A percentile compares a stretch with the other conserved stretches of the same genome.
These are phyloP conservation scores for Thelonectria rubi DNA, from an alignment of 2,329 filamentous ascomycete genomes.

Conservation along the genomic window DNA sequence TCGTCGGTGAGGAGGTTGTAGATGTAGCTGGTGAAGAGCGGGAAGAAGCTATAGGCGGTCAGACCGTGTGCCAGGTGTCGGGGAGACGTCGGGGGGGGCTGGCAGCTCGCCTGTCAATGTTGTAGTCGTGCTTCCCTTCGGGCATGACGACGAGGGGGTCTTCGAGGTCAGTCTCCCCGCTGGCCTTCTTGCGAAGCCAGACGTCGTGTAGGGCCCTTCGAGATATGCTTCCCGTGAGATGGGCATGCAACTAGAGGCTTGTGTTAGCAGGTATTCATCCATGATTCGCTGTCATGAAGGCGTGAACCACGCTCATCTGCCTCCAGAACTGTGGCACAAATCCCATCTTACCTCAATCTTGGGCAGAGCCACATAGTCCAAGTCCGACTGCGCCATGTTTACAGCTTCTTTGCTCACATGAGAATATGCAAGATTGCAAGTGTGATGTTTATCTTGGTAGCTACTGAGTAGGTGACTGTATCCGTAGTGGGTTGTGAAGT, in stretches of 20 bases:
- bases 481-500: not conserved
- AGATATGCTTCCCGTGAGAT: constrained; percentile 81
- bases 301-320: no score
- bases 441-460: not conserved
- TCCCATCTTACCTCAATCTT: constrained; percentile 60
- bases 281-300: not conserved
- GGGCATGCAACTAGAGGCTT: constrained; percentile 74
- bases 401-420: not conserved
- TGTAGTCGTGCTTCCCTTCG: constrained; percentile 74
- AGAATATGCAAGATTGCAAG: not conserved
- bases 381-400: constrained; percentile 16
- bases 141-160: constrained; percentile 78
- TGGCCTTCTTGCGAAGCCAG: constrained; percentile 69
- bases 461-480: no score
- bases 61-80: not conserved
- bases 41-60: constrained; percentile 70
- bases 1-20: constrained; percentile 76
- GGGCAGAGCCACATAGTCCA: constrained; percentile 60
- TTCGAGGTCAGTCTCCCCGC: constrained; percentile 63
- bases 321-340: not conserved
- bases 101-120: constrained; percentile 70
- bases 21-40: constrained; percentile 80
- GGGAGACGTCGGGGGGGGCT: not conserved
- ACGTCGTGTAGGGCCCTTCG: constrained; percentile 77
- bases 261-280: not conserved